Evolutionary conservation across 225 moss, liverwort and hornwort genomes (phyloP).

Genomic region (Takakia lepidozioides): DNA sequence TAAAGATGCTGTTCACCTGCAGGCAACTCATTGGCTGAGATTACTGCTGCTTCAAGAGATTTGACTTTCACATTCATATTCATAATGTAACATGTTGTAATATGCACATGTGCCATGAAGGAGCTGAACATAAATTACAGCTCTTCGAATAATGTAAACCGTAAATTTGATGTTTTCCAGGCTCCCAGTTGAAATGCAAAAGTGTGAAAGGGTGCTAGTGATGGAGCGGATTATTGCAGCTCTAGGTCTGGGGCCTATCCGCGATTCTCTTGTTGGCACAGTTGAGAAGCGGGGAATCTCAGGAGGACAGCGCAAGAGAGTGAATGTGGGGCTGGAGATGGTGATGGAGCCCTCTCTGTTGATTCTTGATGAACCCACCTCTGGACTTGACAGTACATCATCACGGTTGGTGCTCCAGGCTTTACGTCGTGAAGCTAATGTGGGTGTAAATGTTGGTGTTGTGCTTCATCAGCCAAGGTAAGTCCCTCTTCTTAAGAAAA

Average conservation of each 20-base stretch:
- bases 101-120: no score
- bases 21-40: no score
- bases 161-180: slow-evolving; percentile 22
- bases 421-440: slow-evolving; percentile 64
- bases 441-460: slow-evolving; percentile 85
- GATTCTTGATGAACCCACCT: slow-evolving; percentile 90
- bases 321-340: slow-evolving; percentile 91
- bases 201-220: slow-evolving; percentile 71
- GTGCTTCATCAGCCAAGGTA: slow-evolving; percentile 99
- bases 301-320: slow-evolving; percentile 89
- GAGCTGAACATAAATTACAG: not conserved
- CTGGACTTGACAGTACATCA: slow-evolving; percentile 92
- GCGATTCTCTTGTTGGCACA: slow-evolving; percentile 78
- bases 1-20: no score
- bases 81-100: no score
- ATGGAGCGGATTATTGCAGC: slow-evolving; percentile 85
- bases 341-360: slow-evolving; percentile 92
- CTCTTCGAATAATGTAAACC: not conserved
- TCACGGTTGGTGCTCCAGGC: slow-evolving; percentile 87
- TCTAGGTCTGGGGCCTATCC: slow-evolving; percentile 61
- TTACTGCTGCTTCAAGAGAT: no score
- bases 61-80: no score
- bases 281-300: slow-evolving; percentile 94
- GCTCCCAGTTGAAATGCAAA: slow-evolving; percentile 61
- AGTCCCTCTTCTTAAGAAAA: no score